A percentile compares a stretch with the other conserved stretches of the same genome.
These are phyloP conservation scores for Sclerotinia borealis DNA, from an alignment of 2,329 filamentous ascomycete genomes.

Conservation along the genomic window DNA sequence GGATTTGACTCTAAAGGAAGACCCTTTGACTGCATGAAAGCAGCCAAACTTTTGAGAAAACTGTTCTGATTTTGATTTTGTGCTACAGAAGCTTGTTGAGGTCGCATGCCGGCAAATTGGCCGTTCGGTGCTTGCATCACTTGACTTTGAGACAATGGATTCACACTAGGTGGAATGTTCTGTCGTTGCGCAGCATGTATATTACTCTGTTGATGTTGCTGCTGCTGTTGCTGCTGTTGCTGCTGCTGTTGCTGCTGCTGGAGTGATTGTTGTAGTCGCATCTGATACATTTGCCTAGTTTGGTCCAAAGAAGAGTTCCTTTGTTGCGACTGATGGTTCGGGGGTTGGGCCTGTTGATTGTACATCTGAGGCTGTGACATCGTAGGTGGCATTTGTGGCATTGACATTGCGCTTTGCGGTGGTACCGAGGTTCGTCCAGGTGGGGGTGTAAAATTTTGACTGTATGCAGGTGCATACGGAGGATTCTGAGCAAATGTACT, in stretches of 20 bases:
- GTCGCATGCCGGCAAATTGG: conserved; percentile 48
- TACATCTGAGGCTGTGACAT: conserved; percentile 35
- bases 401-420: conserved; percentile 49
- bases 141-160: conserved; percentile 35
- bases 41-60: conserved; percentile 69
- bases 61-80: conserved; percentile 51
- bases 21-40: conserved; percentile 71
- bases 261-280: conserved; percentile 71
- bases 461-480: conserved; percentile 52
- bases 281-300: conserved; percentile 72
- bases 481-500: conserved; percentile 59
- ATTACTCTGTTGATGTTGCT: conserved; percentile 54
- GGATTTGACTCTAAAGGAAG: conserved; percentile 71
- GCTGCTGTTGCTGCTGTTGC: conserved; percentile 64
- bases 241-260: conserved; percentile 66
- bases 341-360: conserved; percentile 27
- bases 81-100: conserved; percentile 43
- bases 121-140: conserved; percentile 54
- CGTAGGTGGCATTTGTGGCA: conserved; percentile 39
- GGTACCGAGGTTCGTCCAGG: conserved; percentile 49
- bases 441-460: conserved; percentile 52
- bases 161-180: conserved; percentile 39
- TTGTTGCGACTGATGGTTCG: conserved; percentile 38
- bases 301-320: conserved; percentile 54
- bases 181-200: conserved; percentile 33